phyloP scores from a whole-genome alignment of 139 green algal species.

The Chlorella sp. region DNA sequence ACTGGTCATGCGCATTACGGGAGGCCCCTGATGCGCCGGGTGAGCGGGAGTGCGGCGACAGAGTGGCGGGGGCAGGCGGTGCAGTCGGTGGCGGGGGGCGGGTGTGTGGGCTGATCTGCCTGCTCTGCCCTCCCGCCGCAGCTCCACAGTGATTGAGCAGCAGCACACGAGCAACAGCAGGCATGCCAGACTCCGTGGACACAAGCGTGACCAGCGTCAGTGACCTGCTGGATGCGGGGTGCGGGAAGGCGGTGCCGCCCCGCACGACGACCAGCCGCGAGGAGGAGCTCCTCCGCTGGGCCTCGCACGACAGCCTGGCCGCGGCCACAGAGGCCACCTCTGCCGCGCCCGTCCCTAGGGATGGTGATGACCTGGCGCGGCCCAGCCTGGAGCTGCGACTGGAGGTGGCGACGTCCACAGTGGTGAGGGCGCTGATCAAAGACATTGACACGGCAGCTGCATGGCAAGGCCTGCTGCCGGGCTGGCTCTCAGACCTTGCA shows the following conservation, averaged over 20 bases:
- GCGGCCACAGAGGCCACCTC: not conserved
- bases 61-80: no score
- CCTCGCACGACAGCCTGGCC: not conserved
- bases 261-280: not conserved
- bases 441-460: not conserved
- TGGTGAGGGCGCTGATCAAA: slow-evolving; percentile 9
- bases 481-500: not conserved
- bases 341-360: slow-evolving; percentile 4
- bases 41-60: no score
- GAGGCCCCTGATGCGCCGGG: no score
- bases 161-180: no score
- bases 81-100: no score
- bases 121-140: no score
- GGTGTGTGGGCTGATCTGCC: no score
- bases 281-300: slow-evolving; percentile 2
- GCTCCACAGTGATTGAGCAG: no score
- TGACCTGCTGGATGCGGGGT: not conserved
- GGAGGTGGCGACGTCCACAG: slow-evolving; percentile 2
- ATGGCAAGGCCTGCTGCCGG: not conserved
- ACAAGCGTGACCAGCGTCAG: slow-evolving; percentile 1
- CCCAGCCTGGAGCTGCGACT: slow-evolving; percentile 6
- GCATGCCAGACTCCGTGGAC: not conserved
- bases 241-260: no score
- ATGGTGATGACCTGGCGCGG: not conserved
- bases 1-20: no score